Evolutionary conservation across 2,329 filamentous ascomycete genomes (phyloP).

Genomic region (Albophoma yamanashiensis): DNA sequence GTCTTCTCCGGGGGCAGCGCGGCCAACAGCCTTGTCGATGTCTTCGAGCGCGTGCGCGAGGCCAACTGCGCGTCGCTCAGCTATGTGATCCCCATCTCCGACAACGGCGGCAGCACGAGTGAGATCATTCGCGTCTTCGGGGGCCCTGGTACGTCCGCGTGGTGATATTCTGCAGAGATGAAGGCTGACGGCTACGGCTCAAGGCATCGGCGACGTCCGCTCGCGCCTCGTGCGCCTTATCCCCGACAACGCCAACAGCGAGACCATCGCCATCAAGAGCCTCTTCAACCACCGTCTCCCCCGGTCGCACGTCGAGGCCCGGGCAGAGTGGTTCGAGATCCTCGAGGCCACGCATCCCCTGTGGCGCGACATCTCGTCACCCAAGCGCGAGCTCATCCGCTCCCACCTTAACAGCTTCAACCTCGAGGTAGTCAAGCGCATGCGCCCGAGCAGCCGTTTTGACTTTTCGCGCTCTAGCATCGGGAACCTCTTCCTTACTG

Average conservation of each 20-base stretch:
- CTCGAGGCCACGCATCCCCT: constrained; percentile 71
- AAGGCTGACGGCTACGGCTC: background rate
- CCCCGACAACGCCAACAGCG: constrained; percentile 49
- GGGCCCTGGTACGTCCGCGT: constrained; percentile 57
- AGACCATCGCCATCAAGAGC: constrained; percentile 64
- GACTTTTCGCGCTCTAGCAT: constrained; percentile 69
- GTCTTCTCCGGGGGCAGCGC: constrained; percentile 89
- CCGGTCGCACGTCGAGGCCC: constrained; percentile 43
- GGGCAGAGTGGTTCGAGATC: constrained; percentile 77
- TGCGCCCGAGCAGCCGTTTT: constrained; percentile 61
- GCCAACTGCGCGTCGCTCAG: constrained; percentile 58
- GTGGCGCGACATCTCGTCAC: constrained; percentile 61
- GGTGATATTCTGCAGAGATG: background rate
- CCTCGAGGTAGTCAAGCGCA: constrained; percentile 67
- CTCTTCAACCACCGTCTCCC: constrained; percentile 85
- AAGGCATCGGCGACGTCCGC: constrained; percentile 44
- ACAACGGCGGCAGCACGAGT: constrained; percentile 90
- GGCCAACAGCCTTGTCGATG: constrained; percentile 88
- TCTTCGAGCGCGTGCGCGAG: constrained; percentile 60
- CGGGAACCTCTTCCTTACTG: constrained; percentile 72
- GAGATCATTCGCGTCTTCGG: constrained; percentile 92
- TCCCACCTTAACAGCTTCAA: constrained; percentile 69
- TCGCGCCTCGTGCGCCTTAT: constrained; percentile 79
- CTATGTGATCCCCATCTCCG: constrained; percentile 90
- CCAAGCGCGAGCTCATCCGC: constrained; percentile 67